Evolutionary conservation across 305 asterid species (phyloP).

Genomic region (Fraxinus velutina): DNA sequence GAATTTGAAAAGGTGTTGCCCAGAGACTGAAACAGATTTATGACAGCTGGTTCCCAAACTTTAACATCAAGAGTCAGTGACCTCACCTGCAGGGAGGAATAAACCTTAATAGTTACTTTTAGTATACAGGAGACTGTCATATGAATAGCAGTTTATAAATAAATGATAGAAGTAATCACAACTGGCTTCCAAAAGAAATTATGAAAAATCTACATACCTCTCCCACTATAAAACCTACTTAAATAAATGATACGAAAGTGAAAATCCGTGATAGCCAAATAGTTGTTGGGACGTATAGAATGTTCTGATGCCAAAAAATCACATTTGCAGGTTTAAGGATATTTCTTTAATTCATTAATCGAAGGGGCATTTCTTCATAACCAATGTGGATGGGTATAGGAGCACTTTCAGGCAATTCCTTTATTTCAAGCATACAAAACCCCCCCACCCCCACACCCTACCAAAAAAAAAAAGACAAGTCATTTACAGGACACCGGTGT

Average conservation of each 20-base stretch:
- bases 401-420: not conserved
- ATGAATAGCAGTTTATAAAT: not conserved
- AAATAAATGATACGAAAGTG: not conserved
- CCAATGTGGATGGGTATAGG: not conserved
- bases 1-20: conserved; percentile 89
- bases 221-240: not conserved
- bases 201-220: not conserved
- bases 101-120: conserved; percentile 1
- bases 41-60: conserved; percentile 98
- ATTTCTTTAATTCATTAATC: not conserved
- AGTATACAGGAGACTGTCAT: not conserved
- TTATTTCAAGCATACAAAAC: not conserved
- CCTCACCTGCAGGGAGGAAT: conserved; percentile 66
- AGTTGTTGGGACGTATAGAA: not conserved
- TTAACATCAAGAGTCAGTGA: conserved; percentile 95
- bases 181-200: not conserved
- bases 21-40: conserved; percentile 83
- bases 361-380: not conserved
- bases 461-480: not conserved
- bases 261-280: not conserved
- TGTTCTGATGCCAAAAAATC: not conserved
- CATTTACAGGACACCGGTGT: not conserved
- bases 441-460: too few species aligned
- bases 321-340: not conserved
- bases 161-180: not conserved